Percentiles rank a stretch among this genome's conserved stretches.
Conservation (phyloP, 164 flowering plant genomes). For the Kalanchoe fedtschenkoi region DNA sequence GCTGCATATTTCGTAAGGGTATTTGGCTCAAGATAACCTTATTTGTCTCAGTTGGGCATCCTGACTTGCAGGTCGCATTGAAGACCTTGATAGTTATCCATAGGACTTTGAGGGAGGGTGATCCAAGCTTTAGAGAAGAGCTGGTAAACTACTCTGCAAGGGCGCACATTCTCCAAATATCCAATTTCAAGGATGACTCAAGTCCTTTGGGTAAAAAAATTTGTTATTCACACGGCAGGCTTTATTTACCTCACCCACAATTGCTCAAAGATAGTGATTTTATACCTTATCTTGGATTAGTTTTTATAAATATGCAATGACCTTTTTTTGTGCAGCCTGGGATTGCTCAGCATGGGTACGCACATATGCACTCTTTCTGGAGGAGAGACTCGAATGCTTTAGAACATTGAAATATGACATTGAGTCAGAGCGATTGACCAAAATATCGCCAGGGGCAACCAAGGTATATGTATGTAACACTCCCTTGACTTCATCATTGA, state of each 20-base stretch:
- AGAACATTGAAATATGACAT: conserved; percentile 71
- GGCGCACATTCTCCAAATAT: conserved; percentile 68
- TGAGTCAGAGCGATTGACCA: conserved; percentile 65
- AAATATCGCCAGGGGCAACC: conserved; percentile 31
- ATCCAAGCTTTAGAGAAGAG: conserved; percentile 96
- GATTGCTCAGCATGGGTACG: conserved; percentile 99
- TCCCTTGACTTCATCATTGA: background rate
- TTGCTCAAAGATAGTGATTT: too few relatives aligned
- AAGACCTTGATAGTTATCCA: conserved; percentile 90
- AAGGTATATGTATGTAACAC: conserved; percentile 32
- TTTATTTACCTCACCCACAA: too few relatives aligned
- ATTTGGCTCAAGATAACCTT: background rate
- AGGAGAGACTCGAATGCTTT: conserved; percentile 87
- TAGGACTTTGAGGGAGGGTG: conserved; percentile 88
- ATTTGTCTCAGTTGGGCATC: background rate
- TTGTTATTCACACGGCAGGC: too few relatives aligned
- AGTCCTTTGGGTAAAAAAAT: conserved; percentile 63
- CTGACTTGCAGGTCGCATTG: conserved; percentile 54
- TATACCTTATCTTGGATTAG: background rate
- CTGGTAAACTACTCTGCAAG: conserved; percentile 55
- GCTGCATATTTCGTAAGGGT: too few relatives aligned
- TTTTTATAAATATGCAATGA: background rate
- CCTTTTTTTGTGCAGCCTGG: conserved; percentile 57
- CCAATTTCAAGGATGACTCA: conserved; percentile 94
- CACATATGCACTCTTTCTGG: conserved; percentile 84